A percentile compares a stretch with the other conserved stretches of the same genome.
Conservation (phyloP, 2,329 filamentous ascomycete genomes). For the Fusarium torreyae region DNA sequence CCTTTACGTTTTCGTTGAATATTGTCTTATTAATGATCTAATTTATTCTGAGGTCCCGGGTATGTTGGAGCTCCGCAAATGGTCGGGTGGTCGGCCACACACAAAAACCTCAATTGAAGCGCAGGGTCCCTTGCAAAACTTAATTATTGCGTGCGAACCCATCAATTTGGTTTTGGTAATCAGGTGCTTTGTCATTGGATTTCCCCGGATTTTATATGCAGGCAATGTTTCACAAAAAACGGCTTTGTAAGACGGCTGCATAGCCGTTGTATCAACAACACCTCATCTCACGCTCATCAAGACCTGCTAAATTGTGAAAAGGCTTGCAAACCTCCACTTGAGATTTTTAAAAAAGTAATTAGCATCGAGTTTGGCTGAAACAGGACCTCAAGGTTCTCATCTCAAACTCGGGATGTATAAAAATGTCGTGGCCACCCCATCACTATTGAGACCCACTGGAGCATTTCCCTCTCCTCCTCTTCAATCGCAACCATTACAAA, state of each 20-base stretch:
- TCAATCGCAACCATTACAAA: not conserved
- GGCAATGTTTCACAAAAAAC: not conserved
- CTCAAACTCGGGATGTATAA: too few species aligned
- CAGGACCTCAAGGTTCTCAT: too few species aligned
- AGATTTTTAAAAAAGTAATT: too few species aligned
- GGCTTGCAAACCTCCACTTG: too few species aligned
- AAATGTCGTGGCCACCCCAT: too few species aligned
- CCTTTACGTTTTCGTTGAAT: too few species aligned
- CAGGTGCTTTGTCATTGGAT: not conserved
- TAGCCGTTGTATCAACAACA: not conserved
- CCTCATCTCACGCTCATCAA: not conserved
- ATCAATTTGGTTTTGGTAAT: not conserved
- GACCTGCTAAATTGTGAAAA: too few species aligned
- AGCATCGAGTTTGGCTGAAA: too few species aligned
- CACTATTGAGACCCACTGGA: not conserved
- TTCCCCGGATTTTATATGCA: not conserved
- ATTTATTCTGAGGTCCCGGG: not conserved
- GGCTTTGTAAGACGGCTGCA: not conserved
- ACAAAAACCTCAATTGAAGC: not conserved
- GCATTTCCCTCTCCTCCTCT: not conserved
- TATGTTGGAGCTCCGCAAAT: slow-evolving; percentile 1
- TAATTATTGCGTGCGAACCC: not conserved
- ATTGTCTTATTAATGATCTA: too few species aligned
- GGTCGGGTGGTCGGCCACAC: not conserved
- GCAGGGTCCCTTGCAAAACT: not conserved